A percentile compares a stretch with the other conserved stretches of the same genome.
Conservation (phyloP, 2,329 filamentous ascomycete species). For the Chrysosporium queenslandicum region DNA sequence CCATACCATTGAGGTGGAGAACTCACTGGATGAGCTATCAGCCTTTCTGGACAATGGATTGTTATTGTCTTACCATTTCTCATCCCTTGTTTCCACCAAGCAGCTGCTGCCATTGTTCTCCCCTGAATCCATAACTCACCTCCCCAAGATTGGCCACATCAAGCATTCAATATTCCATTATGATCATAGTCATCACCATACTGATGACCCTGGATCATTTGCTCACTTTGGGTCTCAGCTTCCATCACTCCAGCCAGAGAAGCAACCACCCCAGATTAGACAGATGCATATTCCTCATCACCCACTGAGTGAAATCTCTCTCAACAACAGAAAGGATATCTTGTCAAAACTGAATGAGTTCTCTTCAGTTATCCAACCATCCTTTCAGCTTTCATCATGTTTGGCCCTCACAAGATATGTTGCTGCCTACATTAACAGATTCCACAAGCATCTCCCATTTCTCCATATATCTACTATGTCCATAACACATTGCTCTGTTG, state of each 20-base stretch:
- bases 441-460: slow-evolving; percentile 44
- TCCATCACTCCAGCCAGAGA: slow-evolving; percentile 39
- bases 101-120: slow-evolving; percentile 27
- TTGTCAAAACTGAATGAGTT: slow-evolving; percentile 38
- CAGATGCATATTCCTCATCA: slow-evolving; percentile 32
- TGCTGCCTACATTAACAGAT: slow-evolving; percentile 42
- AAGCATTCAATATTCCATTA: slow-evolving; percentile 26
- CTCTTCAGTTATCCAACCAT: slow-evolving; percentile 37
- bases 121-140: slow-evolving; percentile 26
- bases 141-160: slow-evolving; percentile 26
- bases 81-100: slow-evolving; percentile 37
- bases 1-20: slow-evolving; percentile 20
- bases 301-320: slow-evolving; percentile 39
- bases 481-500: slow-evolving; percentile 37
- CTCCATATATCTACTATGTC: slow-evolving; percentile 42
- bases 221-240: slow-evolving; percentile 41
- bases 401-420: slow-evolving; percentile 41
- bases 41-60: slow-evolving; percentile 38
- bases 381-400: slow-evolving; percentile 40
- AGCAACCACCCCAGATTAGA: slow-evolving; percentile 35
- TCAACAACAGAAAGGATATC: slow-evolving; percentile 37
- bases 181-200: slow-evolving; percentile 31
- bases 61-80: slow-evolving; percentile 40
- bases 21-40: slow-evolving; percentile 31
- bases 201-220: slow-evolving; percentile 37